Evolutionary conservation across 164 flowering plant species (phyloP), one percentile per base, ranked within the genome.

Genomic region (Vitis riparia): DNA sequence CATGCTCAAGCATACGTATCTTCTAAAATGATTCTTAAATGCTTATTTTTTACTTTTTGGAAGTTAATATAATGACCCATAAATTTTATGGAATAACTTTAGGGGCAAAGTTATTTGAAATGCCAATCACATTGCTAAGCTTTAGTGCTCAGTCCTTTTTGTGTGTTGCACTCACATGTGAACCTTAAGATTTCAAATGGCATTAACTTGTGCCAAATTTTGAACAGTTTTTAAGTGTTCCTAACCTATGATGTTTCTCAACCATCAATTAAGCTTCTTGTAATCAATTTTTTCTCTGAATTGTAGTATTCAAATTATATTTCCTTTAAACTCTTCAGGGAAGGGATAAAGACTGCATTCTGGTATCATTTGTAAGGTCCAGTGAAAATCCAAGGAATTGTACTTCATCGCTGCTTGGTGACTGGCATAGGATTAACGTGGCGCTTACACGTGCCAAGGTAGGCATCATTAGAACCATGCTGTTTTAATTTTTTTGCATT

Each of bases 371-470:
- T 71, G 98, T 93, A 30, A 85, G 97, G 76, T 96, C 97, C 2
- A 83, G 74, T 65, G 86, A 88, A 76, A 87, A 81, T 56, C 84
- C 87, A 8, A 83, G 78, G 71, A 80, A 76, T 58, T 84, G 74
- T 71, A 69, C 71, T 70, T 89, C 97, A 59, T 86, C 99, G 30
- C 76, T 96, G 70, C 97, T 96, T 63, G 99, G 97, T 66, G 99
- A 96, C 74, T 96, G 99, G 99, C 99, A 93, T 71, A 78, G 99
- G 80, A 93, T 93, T 55, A 96, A 96, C 65, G 99, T 96, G 19
- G 98, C 99, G 61, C 76, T 96, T 2, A 96, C 99, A 30, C 94
- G 99, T 68, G 97, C 98, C 51, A 96, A 92, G 97, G 99, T 95
- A 73, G 15, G 68, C 51, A 52, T 65, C 62, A 37, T 19, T 2